Conservation (phyloP, 1,284 basidiomycete species). For the Boletus smithii region DNA sequence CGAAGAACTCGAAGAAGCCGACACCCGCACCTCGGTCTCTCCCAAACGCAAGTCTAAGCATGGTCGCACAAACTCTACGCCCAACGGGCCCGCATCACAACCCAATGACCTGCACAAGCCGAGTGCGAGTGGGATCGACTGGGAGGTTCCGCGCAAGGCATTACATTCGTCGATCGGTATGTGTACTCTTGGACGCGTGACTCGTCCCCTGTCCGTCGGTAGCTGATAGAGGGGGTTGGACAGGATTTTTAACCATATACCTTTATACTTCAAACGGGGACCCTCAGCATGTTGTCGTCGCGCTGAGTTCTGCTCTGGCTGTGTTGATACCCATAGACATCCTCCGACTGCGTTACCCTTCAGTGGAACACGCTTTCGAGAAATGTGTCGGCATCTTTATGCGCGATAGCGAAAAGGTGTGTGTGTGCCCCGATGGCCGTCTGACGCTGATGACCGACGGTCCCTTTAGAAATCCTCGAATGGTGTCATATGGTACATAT, state of each 20-base stretch:
- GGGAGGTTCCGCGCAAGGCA: slow-evolving; percentile 90
- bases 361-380: slow-evolving; percentile 80
- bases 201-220: slow-evolving; percentile 3
- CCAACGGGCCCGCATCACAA: slow-evolving; percentile 5
- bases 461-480: slow-evolving; percentile 60
- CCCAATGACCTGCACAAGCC: slow-evolving; percentile 21
- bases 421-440: slow-evolving; percentile 17
- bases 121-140: slow-evolving; percentile 40
- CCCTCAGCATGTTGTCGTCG: slow-evolving; percentile 57
- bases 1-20: slow-evolving; percentile 27
- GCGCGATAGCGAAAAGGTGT: slow-evolving; percentile 86
- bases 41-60: slow-evolving; percentile 20
- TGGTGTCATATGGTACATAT: slow-evolving; percentile 94
- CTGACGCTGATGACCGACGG: not conserved
- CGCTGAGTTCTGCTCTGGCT: slow-evolving; percentile 65
- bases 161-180: slow-evolving; percentile 91
- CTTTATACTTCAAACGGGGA: slow-evolving; percentile 64
- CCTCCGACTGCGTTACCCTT: slow-evolving; percentile 67
- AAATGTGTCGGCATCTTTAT: slow-evolving; percentile 81
- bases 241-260: slow-evolving; percentile 83
- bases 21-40: slow-evolving; percentile 12
- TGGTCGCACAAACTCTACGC: slow-evolving; percentile 13
- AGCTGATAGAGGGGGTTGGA: slow-evolving; percentile 1
- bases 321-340: slow-evolving; percentile 77
- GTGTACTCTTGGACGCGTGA: slow-evolving; percentile 31